Evolutionary conservation across 306 rosid species (phyloP), one percentile per base, ranked within the genome.

Genomic region (Quercus agrifolia): DNA sequence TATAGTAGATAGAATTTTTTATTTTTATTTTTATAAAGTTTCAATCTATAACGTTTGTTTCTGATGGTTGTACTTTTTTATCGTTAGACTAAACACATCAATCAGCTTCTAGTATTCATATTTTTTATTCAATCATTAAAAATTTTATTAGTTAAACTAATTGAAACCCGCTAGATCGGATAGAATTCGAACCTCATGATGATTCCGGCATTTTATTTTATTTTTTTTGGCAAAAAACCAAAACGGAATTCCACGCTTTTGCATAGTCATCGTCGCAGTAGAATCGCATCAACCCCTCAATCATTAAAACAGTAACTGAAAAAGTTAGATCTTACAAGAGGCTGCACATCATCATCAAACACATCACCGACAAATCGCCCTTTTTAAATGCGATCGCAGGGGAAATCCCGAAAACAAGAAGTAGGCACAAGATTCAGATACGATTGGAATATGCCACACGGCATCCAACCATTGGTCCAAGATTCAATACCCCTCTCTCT

Each of bases 31-130:
- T 33, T 38, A 38, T 38, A 41, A 0, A 41, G 0, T 41, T 41
- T 2, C 0, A 41, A 41, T 2, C 1, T 41, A 41, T 38, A 1
- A 8, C 2, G 0, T 7, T 0, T 1, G 0, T 0, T 41, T 41
- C 0, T 2, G 1, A 41, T 41, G 0, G 6, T 5, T 33, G 7
- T 0, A 1, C 0, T 0, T 0, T 0, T 33, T 0, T 1, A 33
- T 41, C 0, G 8, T 7, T 0, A 41, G 3, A 41, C 0, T 41
- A 41, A 41, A 0, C 23, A 6, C 0, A 41, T 41, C 3, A 41
- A 41, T 8, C 0, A 38, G 1, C 8, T 38, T 38, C 1, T 7
- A 2, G 3, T 7, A 38, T 38, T 0, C 0, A 7, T 7, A 38
- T 7, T 0, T 2, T 0, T 7, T 38, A 38, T 7, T 38, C 0